These are phyloP conservation scores for Pythium folliculosum DNA, from an alignment of 352 stramenopile genomes.

Conservation along the genomic window DNA sequence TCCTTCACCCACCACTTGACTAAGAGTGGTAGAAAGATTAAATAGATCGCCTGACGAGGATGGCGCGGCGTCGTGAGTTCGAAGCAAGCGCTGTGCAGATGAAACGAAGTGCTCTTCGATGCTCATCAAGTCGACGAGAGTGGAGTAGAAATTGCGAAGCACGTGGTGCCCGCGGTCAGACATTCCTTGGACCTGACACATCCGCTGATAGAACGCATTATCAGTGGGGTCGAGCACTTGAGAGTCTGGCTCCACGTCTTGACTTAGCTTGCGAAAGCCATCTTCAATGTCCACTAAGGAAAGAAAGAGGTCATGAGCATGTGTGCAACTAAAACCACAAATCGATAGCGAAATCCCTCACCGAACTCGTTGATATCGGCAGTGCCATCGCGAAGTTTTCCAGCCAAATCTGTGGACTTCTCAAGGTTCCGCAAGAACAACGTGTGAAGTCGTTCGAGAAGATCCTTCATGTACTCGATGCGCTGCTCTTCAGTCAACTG, in stretches of 20 bases:
- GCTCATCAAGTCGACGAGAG: constrained; percentile 58
- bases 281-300: constrained; percentile 71
- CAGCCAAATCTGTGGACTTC: constrained; percentile 43
- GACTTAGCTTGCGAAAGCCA: constrained; percentile 59
- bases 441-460: constrained; percentile 70
- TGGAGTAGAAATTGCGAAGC: constrained; percentile 49
- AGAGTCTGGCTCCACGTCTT: constrained; percentile 44
- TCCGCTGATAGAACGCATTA: constrained; percentile 68
- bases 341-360: constrained; percentile 27
- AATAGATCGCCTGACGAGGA: constrained; percentile 29
- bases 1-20: constrained; percentile 49
- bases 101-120: constrained; percentile 56
- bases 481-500: constrained; percentile 85
- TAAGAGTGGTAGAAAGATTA: constrained; percentile 18
- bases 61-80: constrained; percentile 43
- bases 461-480: constrained; percentile 77
- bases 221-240: constrained; percentile 48
- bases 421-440: constrained; percentile 52
- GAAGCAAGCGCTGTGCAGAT: constrained; percentile 57
- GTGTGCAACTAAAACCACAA: neutral
- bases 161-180: constrained; percentile 68
- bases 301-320: constrained; percentile 2
- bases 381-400: constrained; percentile 51
- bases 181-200: constrained; percentile 68
- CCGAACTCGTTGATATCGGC: constrained; percentile 67